Evolutionary conservation across 495 filamentous ascomycete species (phyloP).

Genomic region (Aspergillus heteromorphus): DNA sequence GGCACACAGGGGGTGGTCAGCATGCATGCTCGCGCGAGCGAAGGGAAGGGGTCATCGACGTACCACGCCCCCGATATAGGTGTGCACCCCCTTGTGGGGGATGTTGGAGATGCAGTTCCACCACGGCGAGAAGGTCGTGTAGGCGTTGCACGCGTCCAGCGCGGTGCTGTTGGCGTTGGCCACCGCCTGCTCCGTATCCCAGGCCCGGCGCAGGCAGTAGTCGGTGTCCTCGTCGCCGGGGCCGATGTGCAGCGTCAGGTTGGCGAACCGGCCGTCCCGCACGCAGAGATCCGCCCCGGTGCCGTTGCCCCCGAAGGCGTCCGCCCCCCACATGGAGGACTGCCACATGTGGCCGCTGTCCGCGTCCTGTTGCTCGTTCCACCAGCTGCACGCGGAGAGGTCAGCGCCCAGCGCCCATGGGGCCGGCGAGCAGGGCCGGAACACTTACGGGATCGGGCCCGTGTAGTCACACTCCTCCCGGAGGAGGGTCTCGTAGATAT

Average conservation of each 20-base stretch:
- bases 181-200: conserved; percentile 4
- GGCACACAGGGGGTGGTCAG: no score
- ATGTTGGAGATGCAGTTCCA: conserved; percentile 14
- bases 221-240: not conserved
- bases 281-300: not conserved
- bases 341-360: not conserved
- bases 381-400: no score
- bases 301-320: not conserved
- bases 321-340: not conserved
- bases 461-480: conserved; percentile 38
- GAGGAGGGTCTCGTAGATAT: conserved; percentile 37
- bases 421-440: conserved; percentile 1
- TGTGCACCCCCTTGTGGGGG: conserved; percentile 16
- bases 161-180: conserved; percentile 12
- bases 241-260: not conserved
- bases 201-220: not conserved
- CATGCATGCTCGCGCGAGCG: no score
- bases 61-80: conserved; percentile 16
- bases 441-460: conserved; percentile 36
- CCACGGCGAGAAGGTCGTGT: conserved; percentile 13
- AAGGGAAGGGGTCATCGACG: not conserved
- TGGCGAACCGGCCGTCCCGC: not conserved
- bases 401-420: no score
- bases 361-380: not conserved
- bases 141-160: conserved; percentile 7